Conservation (phyloP, 2,329 filamentous ascomycete species). For the Setomelanomma holmii region DNA sequence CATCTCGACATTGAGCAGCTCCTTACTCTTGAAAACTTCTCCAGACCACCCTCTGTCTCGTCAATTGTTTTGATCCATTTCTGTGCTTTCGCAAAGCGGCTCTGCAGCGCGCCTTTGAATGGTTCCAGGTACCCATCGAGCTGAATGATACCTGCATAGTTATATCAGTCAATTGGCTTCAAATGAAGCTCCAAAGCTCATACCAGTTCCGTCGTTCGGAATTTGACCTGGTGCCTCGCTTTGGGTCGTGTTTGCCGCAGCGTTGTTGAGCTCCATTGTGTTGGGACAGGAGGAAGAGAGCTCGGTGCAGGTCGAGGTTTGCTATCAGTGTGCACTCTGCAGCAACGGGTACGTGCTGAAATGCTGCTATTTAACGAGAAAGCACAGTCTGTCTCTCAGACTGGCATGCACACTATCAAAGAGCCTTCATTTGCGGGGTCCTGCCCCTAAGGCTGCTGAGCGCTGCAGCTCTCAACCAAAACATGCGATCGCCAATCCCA, state of each 20-base stretch:
- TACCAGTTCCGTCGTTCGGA: conserved; percentile 76
- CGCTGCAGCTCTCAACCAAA: conserved; percentile 41
- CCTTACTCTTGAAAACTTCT: conserved; percentile 84
- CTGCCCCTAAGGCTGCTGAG: conserved; percentile 31
- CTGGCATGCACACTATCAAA: conserved; percentile 8
- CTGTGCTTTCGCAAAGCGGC: conserved; percentile 79
- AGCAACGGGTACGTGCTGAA: conserved; percentile 13
- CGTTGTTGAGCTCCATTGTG: conserved; percentile 52
- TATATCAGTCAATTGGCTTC: conserved; percentile 27
- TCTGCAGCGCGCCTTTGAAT: conserved; percentile 78
- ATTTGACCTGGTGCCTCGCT: conserved; percentile 58
- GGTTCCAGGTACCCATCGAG: conserved; percentile 91
- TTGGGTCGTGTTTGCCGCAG: conserved; percentile 54
- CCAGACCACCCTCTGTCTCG: conserved; percentile 83
- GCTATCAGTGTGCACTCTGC: conserved; percentile 18
- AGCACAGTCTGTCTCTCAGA: conserved; percentile 14
- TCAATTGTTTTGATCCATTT: conserved; percentile 87
- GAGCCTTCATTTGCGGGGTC: conserved; percentile 41
- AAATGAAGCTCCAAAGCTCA: conserved; percentile 1
- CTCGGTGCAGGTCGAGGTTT: conserved; percentile 17
- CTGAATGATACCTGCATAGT: conserved; percentile 75
- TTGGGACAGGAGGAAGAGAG: conserved; percentile 17
- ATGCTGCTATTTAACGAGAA: conserved; percentile 15
- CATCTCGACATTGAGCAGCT: neutral
- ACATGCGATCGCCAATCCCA: conserved; percentile 27